Conservation (phyloP, 1,284 basidiomycete species). For the Leccinum pachyderme region DNA sequence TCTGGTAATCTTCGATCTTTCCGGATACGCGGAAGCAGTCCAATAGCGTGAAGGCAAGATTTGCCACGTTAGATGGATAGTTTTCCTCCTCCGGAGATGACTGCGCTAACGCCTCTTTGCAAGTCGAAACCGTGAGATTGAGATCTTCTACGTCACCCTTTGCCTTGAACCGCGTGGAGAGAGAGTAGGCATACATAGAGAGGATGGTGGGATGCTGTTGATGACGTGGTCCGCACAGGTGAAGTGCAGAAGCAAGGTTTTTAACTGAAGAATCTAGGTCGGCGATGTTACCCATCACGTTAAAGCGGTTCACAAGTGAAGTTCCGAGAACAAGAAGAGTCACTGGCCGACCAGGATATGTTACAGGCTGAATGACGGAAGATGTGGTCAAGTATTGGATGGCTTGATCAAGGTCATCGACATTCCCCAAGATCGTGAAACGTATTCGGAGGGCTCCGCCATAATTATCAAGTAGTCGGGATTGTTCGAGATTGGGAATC, state of each 20-base stretch:
- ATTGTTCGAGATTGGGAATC: constrained; percentile 16
- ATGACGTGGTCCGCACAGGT: constrained; percentile 11
- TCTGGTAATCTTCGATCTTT: constrained; percentile 16
- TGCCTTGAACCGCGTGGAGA: constrained; percentile 13
- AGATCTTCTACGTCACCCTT: constrained; percentile 20
- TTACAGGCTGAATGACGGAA: constrained; percentile 15
- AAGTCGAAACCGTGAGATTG: constrained; percentile 12
- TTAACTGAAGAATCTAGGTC: constrained; percentile 21
- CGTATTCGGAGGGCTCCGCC: constrained; percentile 19
- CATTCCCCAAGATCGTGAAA: constrained; percentile 9
- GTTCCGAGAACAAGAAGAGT: constrained; percentile 18
- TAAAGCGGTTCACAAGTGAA: constrained; percentile 12
- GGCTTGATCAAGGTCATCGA: constrained; percentile 21
- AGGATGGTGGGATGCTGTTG: constrained; percentile 12
- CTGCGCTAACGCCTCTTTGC: constrained; percentile 14
- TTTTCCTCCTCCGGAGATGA: constrained; percentile 1
- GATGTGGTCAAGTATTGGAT: constrained; percentile 24
- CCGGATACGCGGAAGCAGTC: constrained; percentile 6
- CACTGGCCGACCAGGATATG: constrained; percentile 5
- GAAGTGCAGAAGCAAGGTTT: constrained; percentile 15
- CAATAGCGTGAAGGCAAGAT: constrained; percentile 8
- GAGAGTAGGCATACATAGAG: constrained; percentile 15
- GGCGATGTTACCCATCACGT: constrained; percentile 3
- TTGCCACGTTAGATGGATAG: constrained; percentile 9
- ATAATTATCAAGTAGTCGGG: constrained; percentile 24